Base-by-base conservation (phyloP, 805 yeast species). In the Komagataella pastoris region DNA sequence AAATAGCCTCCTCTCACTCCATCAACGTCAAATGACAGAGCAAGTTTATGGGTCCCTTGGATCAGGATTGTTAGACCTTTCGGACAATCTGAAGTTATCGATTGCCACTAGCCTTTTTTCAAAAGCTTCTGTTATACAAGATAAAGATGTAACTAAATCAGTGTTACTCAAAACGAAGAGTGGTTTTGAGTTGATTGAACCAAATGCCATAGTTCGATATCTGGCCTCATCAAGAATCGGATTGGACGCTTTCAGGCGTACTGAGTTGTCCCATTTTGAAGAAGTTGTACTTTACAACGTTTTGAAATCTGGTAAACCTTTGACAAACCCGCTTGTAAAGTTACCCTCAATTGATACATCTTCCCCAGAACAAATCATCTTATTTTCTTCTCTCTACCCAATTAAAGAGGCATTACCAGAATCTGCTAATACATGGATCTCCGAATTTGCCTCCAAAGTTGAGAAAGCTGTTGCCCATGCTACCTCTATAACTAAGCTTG, bases 121-220 rank as follows among this genome's bases (percentile, higher is more conserved):
- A 30, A 30, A 30, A 30, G n/a, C 14, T 30, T 10, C n/a, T 4
- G 40, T 30, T 30, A 1, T 30, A n/a, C 40, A 30, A 51, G 51
- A 44, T 49, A 45, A 3, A 51, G 21, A 21, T 49, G 45, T 30
- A 36, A 46, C 47, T n/a, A 24, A 46, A 46, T 8, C 50, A 43
- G 24, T 24, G 12, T 10, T 30, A 30, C 40, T 30, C n/a, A 30
- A 30, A n/a, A 30, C 63, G 6, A 71, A 71, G 54, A 63, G 71
- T 44, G 64, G 65, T 6, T 74, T 79, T 51, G 76, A 74, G 57
- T 70, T 85, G 55, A 66, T 72, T 53, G 88, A 84, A 63, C 72
- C 87, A 18, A 82, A 84, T 61, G 81, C 93, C 18, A 80, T 84
- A 50, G 81, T 84, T 55, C 80, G 81, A 63, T 85, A 79, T 59